These are phyloP conservation scores for Corchorus olitorius DNA, from an alignment of 345 rosid species.

Conservation along the genomic window DNA sequence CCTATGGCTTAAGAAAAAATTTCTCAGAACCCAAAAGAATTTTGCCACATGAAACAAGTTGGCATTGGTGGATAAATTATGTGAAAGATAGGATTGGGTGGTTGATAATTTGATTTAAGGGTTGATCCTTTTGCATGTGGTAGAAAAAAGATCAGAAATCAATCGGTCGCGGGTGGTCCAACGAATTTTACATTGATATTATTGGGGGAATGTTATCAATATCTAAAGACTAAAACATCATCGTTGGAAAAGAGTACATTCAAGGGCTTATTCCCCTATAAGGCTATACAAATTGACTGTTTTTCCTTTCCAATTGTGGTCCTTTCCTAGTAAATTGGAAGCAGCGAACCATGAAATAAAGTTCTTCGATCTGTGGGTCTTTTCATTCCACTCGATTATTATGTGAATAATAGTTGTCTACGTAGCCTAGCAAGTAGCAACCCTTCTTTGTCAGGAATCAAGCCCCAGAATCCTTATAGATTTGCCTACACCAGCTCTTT, in stretches of 20 bases:
- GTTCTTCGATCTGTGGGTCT: neutral
- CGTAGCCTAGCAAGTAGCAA: neutral
- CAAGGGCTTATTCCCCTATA: neutral
- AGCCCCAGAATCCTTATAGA: neutral
- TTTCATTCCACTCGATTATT: neutral
- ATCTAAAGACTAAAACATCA: neutral
- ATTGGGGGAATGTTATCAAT: neutral
- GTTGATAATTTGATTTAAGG: no score
- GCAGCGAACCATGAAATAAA: neutral
- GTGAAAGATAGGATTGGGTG: no score
- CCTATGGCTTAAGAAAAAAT: no score
- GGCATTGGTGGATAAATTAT: neutral
- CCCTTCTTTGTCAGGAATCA: neutral
- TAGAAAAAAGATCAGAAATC: no score
- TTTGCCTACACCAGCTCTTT: neutral
- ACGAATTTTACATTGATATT: neutral
- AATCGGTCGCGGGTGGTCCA: no score
- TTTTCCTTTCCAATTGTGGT: neutral
- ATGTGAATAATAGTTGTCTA: conserved; percentile 6
- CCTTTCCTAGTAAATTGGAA: conserved; percentile 30
- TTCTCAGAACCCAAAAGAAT: no score
- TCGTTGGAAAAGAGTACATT: neutral
- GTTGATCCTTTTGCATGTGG: no score
- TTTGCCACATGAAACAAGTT: neutral
- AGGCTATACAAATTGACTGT: neutral